These are phyloP conservation scores for Sonneratia caseolaris DNA, from an alignment of 345 rosid species.

Conservation along the genomic window DNA sequence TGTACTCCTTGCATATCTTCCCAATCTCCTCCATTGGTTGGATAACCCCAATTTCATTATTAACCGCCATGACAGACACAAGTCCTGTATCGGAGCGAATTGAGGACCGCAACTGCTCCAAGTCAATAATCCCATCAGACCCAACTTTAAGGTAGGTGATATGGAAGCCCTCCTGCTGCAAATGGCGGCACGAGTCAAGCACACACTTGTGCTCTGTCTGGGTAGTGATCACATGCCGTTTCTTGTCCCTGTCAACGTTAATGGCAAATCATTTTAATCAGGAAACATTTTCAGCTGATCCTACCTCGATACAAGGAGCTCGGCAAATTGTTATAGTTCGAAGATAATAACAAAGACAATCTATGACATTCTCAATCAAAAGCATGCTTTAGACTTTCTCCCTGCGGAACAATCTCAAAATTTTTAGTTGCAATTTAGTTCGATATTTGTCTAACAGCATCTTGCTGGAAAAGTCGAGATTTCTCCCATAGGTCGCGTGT, in stretches of 20 bases:
- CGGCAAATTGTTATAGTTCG: background rate
- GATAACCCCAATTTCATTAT: slow-evolving; percentile 90
- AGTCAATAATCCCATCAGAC: slow-evolving; percentile 62
- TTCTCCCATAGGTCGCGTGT: no score
- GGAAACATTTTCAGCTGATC: background rate
- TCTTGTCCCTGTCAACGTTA: slow-evolving; percentile 39
- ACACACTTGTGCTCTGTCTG: slow-evolving; percentile 99
- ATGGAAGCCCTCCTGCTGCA: slow-evolving; percentile 92
- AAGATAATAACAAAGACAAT: background rate
- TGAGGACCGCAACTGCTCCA: slow-evolving; percentile 47
- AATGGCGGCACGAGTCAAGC: slow-evolving; percentile 83
- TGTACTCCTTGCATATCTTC: slow-evolving; percentile 62
- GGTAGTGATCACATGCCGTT: slow-evolving; percentile 78
- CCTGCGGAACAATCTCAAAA: no score
- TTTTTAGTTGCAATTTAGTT: no score
- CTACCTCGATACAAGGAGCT: background rate
- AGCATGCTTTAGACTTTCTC: no score
- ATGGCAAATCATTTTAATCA: background rate
- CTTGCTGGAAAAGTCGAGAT: no score
- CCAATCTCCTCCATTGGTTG: slow-evolving; percentile 95
- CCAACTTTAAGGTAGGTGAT: slow-evolving; percentile 78
- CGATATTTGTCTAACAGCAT: no score
- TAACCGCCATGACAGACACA: slow-evolving; percentile 93
- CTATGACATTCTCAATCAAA: background rate
- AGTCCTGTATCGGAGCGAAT: slow-evolving; percentile 77